Base-by-base conservation (phyloP, 2,329 filamentous ascomycete species). In the Xylariomycetidae sp. region DNA sequence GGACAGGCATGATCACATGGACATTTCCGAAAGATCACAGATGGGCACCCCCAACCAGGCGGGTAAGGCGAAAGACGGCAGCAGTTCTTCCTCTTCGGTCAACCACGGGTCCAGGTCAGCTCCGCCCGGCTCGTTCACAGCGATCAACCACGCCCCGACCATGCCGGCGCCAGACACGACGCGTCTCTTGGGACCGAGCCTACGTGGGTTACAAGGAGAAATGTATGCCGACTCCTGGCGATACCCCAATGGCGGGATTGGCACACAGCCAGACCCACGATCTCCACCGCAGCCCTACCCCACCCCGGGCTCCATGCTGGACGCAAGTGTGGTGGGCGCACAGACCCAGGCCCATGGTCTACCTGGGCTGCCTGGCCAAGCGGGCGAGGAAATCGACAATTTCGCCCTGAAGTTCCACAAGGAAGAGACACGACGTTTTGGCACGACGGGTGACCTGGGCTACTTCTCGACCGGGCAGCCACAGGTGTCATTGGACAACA, bases 51-150 rank as follows among this genome's bases (percentile, higher is more conserved):
- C 49, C n/a, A 56, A 61, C 20, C 53, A 52, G 2, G 43, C 44
- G 5, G 53, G n/a, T n/a, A n/a, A n/a, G n/a, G n/a, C n/a, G n/a
- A n/a, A n/a, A n/a, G n/a, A n/a, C n/a, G n/a, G n/a, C n/a, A n/a
- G n/a, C n/a, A n/a, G n/a, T n/a, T n/a, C n/a, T n/a, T n/a, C n/a
- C n/a, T n/a, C n/a, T n/a, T n/a, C n/a, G n/a, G 36, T 28, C 7
- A 53, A 48, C n/a, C 49, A 49, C 19, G 46, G 50, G 3, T 46
- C 47, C 8, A 52, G 50, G n/a, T 52, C 55, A 5, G 49, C 47
- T 8, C 48, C 53, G 5, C 49, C 59, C 7, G 48, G 48, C 13
- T 58, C 58, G 3, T 65, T 65, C 39, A 64, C 57, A 5, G 58
- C 62, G 6, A 64, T 65, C 40, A 65, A 66, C 37, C 46, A 40